Base-by-base conservation (phyloP, 2,329 filamentous ascomycete species). In the Epichloe bromicola region DNA sequence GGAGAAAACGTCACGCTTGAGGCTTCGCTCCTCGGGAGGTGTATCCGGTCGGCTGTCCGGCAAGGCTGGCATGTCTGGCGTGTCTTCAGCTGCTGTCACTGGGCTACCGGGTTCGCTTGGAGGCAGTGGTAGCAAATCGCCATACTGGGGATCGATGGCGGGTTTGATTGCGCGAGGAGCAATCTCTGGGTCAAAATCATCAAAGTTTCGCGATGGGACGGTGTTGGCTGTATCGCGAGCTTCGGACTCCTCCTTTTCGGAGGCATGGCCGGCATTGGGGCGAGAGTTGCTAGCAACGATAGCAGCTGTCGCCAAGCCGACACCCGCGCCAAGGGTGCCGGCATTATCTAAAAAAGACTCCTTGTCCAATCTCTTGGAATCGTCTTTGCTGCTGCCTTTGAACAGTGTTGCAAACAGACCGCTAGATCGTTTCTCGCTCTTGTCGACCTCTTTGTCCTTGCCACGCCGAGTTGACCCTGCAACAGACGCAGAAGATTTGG, bases 281-380 rank as follows among this genome's bases (percentile, higher is more conserved):
- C 65, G 68, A 64, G 66, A 62, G 58, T 63, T 61, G 60, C 66
- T 62, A 60, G 67, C 64, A 60, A 66, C 62, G 57, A 67, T 57
- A 53, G 66, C 68, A 61, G 66, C 67, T 67, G 73, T 72, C 70
- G 71, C 73, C 67, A 76, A 64, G 76, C 80, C 80, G 79, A 71
- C 80, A 83, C 79, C 79, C 73, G 75, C 77, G 79, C 79, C 79
- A 79, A 76, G 72, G 75, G 74, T 83, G 75, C 71, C 79, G 79
- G 80, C 77, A 74, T 77, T 79, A 83, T 68, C 80, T 83, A 83
- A 82, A 82, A 82, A 83, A 83, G 79, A 79, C 69, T 74, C 66
- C 65, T 70, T 68, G 19, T 54, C 50, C 42, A 52, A 36, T 49
- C 48, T 54, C 47, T 46, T 54, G 45, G 49, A 48, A 11, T 49